A percentile compares a stretch with the other conserved stretches of the same genome.
Conservation (phyloP, 1,284 basidiomycete genomes). For the Heterobasidion occidentale region DNA sequence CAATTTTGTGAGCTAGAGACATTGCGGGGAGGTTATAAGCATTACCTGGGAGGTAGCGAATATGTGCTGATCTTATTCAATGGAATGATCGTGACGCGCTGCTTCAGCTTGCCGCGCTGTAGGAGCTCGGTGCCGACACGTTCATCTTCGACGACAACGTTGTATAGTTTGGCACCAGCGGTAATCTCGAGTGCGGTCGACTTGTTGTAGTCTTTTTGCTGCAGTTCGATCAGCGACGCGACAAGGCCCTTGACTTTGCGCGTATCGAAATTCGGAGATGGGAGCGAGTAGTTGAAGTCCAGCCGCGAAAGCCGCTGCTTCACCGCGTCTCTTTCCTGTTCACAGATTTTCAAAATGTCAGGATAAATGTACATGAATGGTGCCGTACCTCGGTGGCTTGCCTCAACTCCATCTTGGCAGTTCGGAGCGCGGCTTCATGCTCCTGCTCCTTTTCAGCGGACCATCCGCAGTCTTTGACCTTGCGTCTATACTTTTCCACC, state of each 20-base stretch:
- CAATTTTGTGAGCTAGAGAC: neutral
- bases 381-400: constrained; percentile 56
- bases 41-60: constrained; percentile 55
- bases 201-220: constrained; percentile 64
- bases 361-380: neutral
- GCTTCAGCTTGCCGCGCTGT: constrained; percentile 77
- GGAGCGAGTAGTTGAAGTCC: constrained; percentile 81
- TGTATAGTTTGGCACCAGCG: constrained; percentile 89
- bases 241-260: constrained; percentile 89
- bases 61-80: constrained; percentile 85
- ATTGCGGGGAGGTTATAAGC: constrained; percentile 2
- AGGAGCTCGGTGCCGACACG: constrained; percentile 83
- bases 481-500: constrained; percentile 48
- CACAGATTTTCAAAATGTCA: neutral
- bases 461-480: constrained; percentile 69
- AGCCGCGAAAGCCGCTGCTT: constrained; percentile 66
- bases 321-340: constrained; percentile 65
- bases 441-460: constrained; percentile 69
- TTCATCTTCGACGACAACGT: constrained; percentile 92
- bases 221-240: constrained; percentile 77
- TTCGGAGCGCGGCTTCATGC: constrained; percentile 48
- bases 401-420: constrained; percentile 51
- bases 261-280: constrained; percentile 79
- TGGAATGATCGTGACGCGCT: constrained; percentile 91
- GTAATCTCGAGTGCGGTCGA: constrained; percentile 92